A percentile compares a stretch with the other conserved stretches of the same genome.
Conservation (phyloP, 305 asterid species). For the Nicotiana rustica region DNA sequence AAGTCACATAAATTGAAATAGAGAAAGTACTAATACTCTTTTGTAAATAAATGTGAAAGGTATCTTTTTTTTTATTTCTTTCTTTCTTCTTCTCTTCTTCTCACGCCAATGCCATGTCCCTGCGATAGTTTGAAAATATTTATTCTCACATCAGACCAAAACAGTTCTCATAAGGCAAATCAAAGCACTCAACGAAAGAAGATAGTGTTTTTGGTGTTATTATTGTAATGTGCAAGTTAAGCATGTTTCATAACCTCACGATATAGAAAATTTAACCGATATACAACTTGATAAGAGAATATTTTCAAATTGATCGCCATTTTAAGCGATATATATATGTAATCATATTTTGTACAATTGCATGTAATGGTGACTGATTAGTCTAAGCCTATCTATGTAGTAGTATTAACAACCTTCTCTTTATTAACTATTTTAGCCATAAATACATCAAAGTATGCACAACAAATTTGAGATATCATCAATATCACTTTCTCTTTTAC, state of each 20-base stretch:
- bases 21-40: too few relatives aligned
- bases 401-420: not conserved
- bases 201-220: not conserved
- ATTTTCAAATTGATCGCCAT: not conserved
- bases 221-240: not conserved
- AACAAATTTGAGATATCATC: not conserved
- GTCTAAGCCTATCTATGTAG: not conserved
- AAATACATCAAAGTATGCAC: not conserved
- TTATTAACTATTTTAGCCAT: not conserved
- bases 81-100: not conserved
- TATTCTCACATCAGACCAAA: not conserved
- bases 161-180: not conserved
- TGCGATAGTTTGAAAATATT: not conserved
- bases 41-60: too few relatives aligned
- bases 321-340: too few relatives aligned
- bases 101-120: not conserved
- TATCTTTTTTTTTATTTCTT: too few relatives aligned
- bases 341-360: not conserved
- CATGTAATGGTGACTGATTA: not conserved
- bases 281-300: not conserved
- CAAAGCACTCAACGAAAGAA: not conserved
- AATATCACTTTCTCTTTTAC: not conserved
- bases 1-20: too few relatives aligned
- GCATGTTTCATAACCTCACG: not conserved
- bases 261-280: too few relatives aligned